Evolutionary conservation across 208 protist genomes (phyloP).

Genomic region (Leptomonas pyrrhocoris): DNA sequence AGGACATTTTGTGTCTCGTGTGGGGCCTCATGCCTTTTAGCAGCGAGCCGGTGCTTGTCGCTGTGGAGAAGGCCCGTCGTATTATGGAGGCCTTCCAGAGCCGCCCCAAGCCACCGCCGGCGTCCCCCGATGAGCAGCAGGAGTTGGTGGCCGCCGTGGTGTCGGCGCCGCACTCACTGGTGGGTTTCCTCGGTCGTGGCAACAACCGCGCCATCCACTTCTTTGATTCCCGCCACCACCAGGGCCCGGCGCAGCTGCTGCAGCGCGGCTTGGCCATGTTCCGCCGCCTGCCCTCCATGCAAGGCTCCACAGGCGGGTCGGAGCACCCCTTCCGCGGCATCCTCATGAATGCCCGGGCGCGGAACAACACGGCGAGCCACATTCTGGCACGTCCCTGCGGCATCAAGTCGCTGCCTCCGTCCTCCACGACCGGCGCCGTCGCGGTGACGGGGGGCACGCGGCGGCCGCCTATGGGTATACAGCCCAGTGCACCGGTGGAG

Average conservation of each 20-base stretch:
- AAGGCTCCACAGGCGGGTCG: neutral
- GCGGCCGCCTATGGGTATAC: neutral
- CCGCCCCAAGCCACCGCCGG: constrained; percentile 41
- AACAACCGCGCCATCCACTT: constrained; percentile 57
- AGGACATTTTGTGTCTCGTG: constrained; percentile 64
- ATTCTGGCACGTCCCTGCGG: constrained; percentile 67
- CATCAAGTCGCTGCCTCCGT: constrained; percentile 19
- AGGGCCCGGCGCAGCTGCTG: constrained; percentile 44
- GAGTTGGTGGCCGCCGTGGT: constrained; percentile 63
- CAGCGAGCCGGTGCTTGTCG: constrained; percentile 61
- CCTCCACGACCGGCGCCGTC: neutral
- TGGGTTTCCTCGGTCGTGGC: constrained; percentile 54
- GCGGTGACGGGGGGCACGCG: neutral
- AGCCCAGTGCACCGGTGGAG: neutral
- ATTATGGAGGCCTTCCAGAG: constrained; percentile 52
- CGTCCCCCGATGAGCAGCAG: constrained; percentile 26
- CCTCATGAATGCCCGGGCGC: constrained; percentile 56
- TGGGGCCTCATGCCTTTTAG: constrained; percentile 71
- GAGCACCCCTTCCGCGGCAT: constrained; percentile 46
- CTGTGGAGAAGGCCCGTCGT: constrained; percentile 53
- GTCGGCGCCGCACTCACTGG: constrained; percentile 57
- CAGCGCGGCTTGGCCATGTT: constrained; percentile 48
- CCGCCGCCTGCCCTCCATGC: constrained; percentile 36
- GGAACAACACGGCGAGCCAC: constrained; percentile 47
- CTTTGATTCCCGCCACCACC: constrained; percentile 55